A percentile compares a stretch with the other conserved stretches of the same genome.
phyloP scores from a whole-genome alignment of 148 eudicot species.

The Rhododendron ferrugineum region DNA sequence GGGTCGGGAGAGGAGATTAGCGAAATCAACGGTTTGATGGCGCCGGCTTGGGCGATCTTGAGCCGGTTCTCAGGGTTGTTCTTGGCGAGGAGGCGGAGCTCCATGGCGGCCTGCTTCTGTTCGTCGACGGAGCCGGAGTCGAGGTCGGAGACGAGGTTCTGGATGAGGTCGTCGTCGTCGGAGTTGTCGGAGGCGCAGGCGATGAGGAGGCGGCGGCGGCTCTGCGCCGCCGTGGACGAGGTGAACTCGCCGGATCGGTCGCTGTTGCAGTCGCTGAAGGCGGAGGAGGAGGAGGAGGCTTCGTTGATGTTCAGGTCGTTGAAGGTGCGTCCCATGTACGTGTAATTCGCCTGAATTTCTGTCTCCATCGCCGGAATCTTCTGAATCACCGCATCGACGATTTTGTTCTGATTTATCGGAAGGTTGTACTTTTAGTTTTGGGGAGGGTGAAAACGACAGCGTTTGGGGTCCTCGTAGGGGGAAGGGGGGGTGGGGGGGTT shows the following conservation, averaged over 20 bases:
- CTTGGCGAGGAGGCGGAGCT: conserved; percentile 66
- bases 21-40: conserved; percentile 61
- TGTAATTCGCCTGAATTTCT: conserved; percentile 33
- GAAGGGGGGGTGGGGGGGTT: background rate
- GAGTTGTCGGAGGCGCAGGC: conserved; percentile 61
- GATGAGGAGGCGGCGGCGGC: conserved; percentile 48
- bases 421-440: background rate
- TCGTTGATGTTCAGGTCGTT: conserved; percentile 32
- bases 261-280: conserved; percentile 89
- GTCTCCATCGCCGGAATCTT: conserved; percentile 35
- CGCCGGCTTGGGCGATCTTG: conserved; percentile 69
- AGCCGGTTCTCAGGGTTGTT: conserved; percentile 75
- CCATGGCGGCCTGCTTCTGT: conserved; percentile 73
- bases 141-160: conserved; percentile 47
- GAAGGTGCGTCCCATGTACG: conserved; percentile 55
- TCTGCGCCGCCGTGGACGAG: conserved; percentile 29
- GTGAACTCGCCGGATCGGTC: conserved; percentile 83
- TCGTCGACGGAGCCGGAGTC: conserved; percentile 44
- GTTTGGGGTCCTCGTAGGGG: background rate
- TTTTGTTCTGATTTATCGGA: background rate
- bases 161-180: conserved; percentile 44
- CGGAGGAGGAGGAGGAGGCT: conserved; percentile 58
- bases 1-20: conserved; percentile 46
- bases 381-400: background rate
- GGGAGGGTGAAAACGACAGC: conserved; percentile 13